Conservation (phyloP, 2,329 filamentous ascomycete species). For the Emmonsiellopsis sp. region DNA sequence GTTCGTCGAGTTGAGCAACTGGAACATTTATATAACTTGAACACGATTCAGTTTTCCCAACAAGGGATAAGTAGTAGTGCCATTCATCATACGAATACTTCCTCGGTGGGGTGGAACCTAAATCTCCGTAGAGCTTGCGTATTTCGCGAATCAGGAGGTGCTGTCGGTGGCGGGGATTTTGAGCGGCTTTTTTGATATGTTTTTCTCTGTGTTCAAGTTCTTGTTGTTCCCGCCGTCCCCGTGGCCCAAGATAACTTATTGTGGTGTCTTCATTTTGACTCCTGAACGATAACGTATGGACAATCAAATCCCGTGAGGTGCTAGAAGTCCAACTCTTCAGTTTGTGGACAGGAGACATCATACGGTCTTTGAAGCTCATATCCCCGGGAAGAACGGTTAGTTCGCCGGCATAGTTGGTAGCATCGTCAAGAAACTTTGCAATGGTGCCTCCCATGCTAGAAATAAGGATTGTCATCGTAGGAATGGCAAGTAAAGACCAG, state of each 20-base stretch:
- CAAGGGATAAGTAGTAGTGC: slow-evolving; percentile 40
- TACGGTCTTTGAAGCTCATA: slow-evolving; percentile 19
- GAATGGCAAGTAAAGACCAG: slow-evolving; percentile 31
- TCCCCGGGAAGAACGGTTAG: slow-evolving; percentile 46
- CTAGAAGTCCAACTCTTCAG: slow-evolving; percentile 18
- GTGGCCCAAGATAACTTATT: neutral
- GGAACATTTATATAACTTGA: slow-evolving; percentile 21
- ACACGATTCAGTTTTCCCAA: slow-evolving; percentile 36
- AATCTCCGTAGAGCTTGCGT: slow-evolving; percentile 28
- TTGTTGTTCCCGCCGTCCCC: slow-evolving; percentile 9
- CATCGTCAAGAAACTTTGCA: slow-evolving; percentile 44
- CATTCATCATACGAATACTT: slow-evolving; percentile 35
- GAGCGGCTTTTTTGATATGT: slow-evolving; percentile 2
- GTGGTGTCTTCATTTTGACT: neutral
- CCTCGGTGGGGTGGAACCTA: slow-evolving; percentile 22
- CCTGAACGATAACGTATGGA: neutral
- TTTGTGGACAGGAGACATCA: slow-evolving; percentile 8
- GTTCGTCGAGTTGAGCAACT: slow-evolving; percentile 1
- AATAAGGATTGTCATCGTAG: slow-evolving; percentile 31
- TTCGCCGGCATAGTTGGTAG: slow-evolving; percentile 47
- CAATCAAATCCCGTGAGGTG: slow-evolving; percentile 12
- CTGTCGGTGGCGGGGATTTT: slow-evolving; percentile 37
- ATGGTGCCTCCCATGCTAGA: slow-evolving; percentile 30
- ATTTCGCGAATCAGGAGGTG: slow-evolving; percentile 30
- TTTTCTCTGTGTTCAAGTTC: neutral